Conservation (phyloP, 768 basidiomycete species). For the Galerina marginata region DNA sequence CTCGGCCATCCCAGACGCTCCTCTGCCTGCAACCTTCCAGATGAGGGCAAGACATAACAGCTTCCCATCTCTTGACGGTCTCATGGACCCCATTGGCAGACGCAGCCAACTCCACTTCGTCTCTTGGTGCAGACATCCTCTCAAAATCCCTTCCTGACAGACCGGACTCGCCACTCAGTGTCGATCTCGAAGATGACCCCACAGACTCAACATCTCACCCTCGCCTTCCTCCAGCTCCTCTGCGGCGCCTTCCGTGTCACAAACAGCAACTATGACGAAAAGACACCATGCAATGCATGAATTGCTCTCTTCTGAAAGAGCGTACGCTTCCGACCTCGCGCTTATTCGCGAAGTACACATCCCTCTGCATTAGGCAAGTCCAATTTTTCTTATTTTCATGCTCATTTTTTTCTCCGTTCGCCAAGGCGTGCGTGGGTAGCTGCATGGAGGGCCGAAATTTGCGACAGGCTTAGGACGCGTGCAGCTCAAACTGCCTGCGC, state of each 20-base stretch:
- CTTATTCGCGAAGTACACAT: conserved; percentile 80
- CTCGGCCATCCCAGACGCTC: conserved; percentile 28
- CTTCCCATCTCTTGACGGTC: conserved; percentile 29
- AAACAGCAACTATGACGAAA: conserved; percentile 57
- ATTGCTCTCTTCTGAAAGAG: conserved; percentile 77
- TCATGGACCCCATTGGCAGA: conserved; percentile 30
- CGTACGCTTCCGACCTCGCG: conserved; percentile 84
- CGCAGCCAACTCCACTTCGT: conserved; percentile 12
- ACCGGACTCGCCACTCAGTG: conserved; percentile 33
- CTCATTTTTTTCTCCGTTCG: conserved; percentile 2
- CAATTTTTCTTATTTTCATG: conserved; percentile 14
- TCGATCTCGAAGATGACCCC: conserved; percentile 26
- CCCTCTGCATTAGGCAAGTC: conserved; percentile 71
- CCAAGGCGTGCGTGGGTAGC: background rate
- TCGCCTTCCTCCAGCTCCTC: background rate
- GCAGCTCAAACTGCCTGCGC: conserved; percentile 7
- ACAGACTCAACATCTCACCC: background rate
- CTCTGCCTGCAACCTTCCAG: conserved; percentile 5
- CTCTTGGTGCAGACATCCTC: background rate
- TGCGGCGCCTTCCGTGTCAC: conserved; percentile 13
- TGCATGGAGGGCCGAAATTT: background rate
- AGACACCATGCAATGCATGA: conserved; percentile 80
- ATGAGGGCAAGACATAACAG: conserved; percentile 32
- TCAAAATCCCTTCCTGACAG: conserved; percentile 27
- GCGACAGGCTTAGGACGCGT: conserved; percentile 8